phyloP scores from a whole-genome alignment of 2,329 filamentous ascomycete genomes.

The Pseudopithomyces maydicus region DNA sequence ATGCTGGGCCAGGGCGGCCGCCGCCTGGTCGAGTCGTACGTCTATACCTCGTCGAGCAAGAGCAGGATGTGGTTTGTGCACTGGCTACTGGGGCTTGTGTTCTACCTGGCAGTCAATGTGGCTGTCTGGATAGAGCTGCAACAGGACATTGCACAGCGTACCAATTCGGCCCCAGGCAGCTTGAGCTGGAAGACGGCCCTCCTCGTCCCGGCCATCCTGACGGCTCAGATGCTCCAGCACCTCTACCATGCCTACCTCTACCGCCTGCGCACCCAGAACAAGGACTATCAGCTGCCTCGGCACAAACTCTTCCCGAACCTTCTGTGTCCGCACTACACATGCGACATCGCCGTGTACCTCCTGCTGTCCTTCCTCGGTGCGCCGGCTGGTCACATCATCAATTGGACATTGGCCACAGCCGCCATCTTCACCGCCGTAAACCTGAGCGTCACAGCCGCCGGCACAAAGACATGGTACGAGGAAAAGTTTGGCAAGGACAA shows the following conservation, averaged over 20 bases:
- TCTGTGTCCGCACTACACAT: constrained; percentile 89
- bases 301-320: constrained; percentile 73
- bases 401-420: constrained; percentile 73
- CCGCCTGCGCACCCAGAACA: constrained; percentile 42
- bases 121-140: constrained; percentile 82
- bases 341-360: constrained; percentile 83
- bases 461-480: constrained; percentile 67
- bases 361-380: constrained; percentile 76
- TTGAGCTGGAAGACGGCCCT: constrained; percentile 57
- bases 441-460: constrained; percentile 78
- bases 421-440: constrained; percentile 77
- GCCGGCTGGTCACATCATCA: constrained; percentile 67
- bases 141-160: neutral
- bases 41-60: constrained; percentile 68
- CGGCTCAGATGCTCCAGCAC: constrained; percentile 76
- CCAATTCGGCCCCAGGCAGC: neutral
- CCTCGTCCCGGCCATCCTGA: constrained; percentile 67
- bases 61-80: constrained; percentile 86
- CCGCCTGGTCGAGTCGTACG: constrained; percentile 75
- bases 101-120: constrained; percentile 75
- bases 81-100: constrained; percentile 78
- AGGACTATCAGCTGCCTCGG: constrained; percentile 80
- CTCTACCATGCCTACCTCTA: constrained; percentile 57
- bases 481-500: constrained; percentile 38
- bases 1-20: constrained; percentile 77